Conservation (phyloP, 768 basidiomycete species). For the Suillus subluteus region DNA sequence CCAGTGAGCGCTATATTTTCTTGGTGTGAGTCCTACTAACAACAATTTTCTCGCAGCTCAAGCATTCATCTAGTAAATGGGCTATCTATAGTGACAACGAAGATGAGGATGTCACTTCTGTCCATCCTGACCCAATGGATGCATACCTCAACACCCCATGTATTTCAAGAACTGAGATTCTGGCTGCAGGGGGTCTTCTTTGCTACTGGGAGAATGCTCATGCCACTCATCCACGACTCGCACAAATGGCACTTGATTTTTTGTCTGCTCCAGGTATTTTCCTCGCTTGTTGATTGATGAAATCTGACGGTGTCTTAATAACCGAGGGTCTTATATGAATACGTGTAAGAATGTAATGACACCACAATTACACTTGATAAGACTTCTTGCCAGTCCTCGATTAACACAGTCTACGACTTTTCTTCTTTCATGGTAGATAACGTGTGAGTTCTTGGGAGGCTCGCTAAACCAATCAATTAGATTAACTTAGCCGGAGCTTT, state of each 20-base stretch:
- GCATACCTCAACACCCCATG: constrained; percentile 13
- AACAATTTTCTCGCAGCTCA: not conserved
- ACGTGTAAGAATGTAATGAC: too few species aligned
- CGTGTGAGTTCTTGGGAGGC: too few species aligned
- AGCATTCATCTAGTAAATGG: not conserved
- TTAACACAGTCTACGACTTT: too few species aligned
- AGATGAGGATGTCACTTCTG: not conserved
- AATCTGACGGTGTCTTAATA: too few species aligned
- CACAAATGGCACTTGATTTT: constrained; percentile 30
- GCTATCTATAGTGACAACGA: not conserved
- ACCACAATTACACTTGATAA: too few species aligned
- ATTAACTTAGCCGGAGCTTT: too few species aligned
- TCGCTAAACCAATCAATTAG: too few species aligned
- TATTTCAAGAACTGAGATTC: constrained; percentile 8
- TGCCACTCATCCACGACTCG: constrained; percentile 20
- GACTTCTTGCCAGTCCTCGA: too few species aligned
- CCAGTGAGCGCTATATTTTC: not conserved
- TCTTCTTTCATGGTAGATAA: too few species aligned
- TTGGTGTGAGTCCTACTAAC: not conserved
- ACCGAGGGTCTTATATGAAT: too few species aligned
- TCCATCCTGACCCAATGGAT: constrained; percentile 1
- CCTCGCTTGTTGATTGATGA: too few species aligned
- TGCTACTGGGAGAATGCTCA: constrained; percentile 17
- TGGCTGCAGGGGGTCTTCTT: constrained; percentile 17
- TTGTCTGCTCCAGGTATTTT: constrained; percentile 27